Conservation (phyloP, 2,329 filamentous ascomycete species). For the Botrytis sinoallii region DNA sequence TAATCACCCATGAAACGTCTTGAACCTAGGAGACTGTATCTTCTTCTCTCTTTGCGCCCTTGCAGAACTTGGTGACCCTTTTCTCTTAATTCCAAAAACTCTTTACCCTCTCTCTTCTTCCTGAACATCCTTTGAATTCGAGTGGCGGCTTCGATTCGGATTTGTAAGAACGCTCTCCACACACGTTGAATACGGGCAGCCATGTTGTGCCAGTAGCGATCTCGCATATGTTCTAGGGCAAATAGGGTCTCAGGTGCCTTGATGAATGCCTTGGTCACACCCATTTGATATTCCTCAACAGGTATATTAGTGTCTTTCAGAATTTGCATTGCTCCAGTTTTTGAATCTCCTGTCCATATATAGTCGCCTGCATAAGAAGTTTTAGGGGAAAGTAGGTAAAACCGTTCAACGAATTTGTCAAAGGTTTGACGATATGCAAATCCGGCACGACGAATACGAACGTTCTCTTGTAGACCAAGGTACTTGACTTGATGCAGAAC, state of each 20-base stretch:
- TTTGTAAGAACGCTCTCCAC: slow-evolving; percentile 93
- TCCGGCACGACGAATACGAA: slow-evolving; percentile 90
- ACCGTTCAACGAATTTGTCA: slow-evolving; percentile 96
- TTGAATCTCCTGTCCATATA: slow-evolving; percentile 86
- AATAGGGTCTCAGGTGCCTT: slow-evolving; percentile 97
- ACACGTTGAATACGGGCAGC: slow-evolving; percentile 94
- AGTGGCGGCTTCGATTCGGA: slow-evolving; percentile 86
- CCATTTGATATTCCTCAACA: slow-evolving; percentile 93
- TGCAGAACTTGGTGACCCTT: slow-evolving; percentile 79
- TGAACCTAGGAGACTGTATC: slow-evolving; percentile 88
- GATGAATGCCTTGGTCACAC: slow-evolving; percentile 95
- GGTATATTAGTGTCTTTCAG: slow-evolving; percentile 96
- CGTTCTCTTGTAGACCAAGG: slow-evolving; percentile 98
- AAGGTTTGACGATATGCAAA: slow-evolving; percentile 97
- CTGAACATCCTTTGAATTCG: slow-evolving; percentile 95
- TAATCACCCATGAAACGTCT: slow-evolving; percentile 95
- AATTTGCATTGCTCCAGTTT: slow-evolving; percentile 86
- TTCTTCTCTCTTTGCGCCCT: slow-evolving; percentile 83
- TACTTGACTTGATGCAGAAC: slow-evolving; percentile 99
- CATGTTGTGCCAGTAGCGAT: slow-evolving; percentile 99
- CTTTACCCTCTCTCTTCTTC: slow-evolving; percentile 84
- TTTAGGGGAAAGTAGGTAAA: slow-evolving; percentile 90
- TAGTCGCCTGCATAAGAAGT: slow-evolving; percentile 97
- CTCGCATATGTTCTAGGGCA: slow-evolving; percentile 94
- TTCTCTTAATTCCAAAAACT: slow-evolving; percentile 84